Evolutionary conservation across 345 rosid genomes (phyloP).

Genomic region (Punica granatum): DNA sequence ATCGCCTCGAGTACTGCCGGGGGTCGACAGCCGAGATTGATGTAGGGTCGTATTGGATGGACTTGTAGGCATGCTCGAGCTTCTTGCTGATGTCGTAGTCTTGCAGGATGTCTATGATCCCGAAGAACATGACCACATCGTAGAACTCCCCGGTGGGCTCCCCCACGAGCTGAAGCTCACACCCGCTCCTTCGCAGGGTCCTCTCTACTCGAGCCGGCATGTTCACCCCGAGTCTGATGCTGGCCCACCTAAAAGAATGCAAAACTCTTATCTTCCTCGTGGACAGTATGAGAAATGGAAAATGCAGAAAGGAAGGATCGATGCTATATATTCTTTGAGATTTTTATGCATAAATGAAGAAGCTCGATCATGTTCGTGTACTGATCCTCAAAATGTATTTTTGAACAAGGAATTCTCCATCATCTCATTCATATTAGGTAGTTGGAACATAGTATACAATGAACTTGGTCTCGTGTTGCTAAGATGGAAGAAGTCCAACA

Average conservation of each 20-base stretch:
- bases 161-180: conserved; percentile 59
- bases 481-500: too few relatives aligned
- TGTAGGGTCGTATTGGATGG: conserved; percentile 74
- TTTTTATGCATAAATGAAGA: too few relatives aligned
- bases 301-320: too few relatives aligned
- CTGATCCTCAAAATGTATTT: too few relatives aligned
- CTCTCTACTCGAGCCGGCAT: conserved; percentile 81
- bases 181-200: conserved; percentile 44
- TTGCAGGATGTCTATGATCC: conserved; percentile 83
- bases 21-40: conserved; percentile 90
- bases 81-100: conserved; percentile 93
- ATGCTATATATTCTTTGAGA: too few relatives aligned
- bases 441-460: too few relatives aligned
- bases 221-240: conserved; percentile 58
- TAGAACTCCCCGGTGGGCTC: conserved; percentile 73
- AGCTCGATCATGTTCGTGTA: too few relatives aligned
- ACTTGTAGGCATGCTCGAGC: conserved; percentile 84
- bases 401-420: too few relatives aligned
- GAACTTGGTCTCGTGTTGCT: too few relatives aligned
- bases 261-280: not conserved
- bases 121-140: conserved; percentile 76
- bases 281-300: not conserved
- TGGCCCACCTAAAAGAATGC: conserved; percentile 58
- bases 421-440: too few relatives aligned
- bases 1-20: conserved; percentile 67